Conservation (phyloP, 306 rosid species). For the Castanospermum australe region DNA sequence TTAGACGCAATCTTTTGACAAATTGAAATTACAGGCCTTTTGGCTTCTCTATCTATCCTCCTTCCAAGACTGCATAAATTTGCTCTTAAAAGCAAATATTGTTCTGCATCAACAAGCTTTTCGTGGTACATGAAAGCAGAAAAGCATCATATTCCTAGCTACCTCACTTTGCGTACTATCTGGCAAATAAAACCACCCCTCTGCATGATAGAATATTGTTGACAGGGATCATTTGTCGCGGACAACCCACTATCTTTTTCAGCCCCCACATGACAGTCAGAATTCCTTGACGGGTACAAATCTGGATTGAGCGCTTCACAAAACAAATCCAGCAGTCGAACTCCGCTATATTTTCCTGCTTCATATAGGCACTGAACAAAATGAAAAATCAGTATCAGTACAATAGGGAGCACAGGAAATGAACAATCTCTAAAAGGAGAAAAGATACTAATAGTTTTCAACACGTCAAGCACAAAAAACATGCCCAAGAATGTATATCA, state of each 20-base stretch:
- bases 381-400: constrained; percentile 21
- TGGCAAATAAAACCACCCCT: constrained; percentile 53
- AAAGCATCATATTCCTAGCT: constrained; percentile 21
- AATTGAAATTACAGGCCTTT: not conserved
- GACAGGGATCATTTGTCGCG: constrained; percentile 43
- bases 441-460: no score
- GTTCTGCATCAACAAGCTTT: not conserved
- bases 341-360: constrained; percentile 68
- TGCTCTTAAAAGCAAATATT: not conserved
- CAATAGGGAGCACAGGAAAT: no score
- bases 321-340: constrained; percentile 70
- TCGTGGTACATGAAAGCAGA: constrained; percentile 2
- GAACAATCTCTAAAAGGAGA: no score
- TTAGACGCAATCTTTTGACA: not conserved
- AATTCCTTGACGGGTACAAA: constrained; percentile 37
- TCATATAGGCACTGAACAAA: constrained; percentile 78
- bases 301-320: constrained; percentile 81
- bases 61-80: not conserved
- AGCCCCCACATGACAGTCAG: constrained; percentile 35
- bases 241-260: constrained; percentile 44
- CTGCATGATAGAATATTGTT: constrained; percentile 39
- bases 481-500: no score
- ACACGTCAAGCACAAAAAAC: no score
- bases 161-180: constrained; percentile 71
- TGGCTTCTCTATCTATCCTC: constrained; percentile 17